A percentile compares a stretch with the other conserved stretches of the same genome.
These are phyloP conservation scores for Ceratonia siliqua DNA, from an alignment of 306 rosid genomes.

Conservation along the genomic window DNA sequence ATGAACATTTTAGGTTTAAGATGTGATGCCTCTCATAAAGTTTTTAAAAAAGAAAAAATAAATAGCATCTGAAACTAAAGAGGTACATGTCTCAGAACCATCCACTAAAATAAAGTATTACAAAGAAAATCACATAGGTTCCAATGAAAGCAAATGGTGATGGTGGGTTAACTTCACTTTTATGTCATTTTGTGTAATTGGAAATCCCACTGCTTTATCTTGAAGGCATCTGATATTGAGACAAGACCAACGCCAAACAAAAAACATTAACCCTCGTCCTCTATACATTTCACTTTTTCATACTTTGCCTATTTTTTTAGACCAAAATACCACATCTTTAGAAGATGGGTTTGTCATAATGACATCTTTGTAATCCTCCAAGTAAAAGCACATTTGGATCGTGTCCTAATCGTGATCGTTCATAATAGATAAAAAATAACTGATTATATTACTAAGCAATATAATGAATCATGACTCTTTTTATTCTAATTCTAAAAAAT, in stretches of 20 bases:
- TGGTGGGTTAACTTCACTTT: constrained; percentile 9
- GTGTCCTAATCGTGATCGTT: too few relatives aligned
- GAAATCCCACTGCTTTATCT: background rate
- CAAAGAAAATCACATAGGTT: background rate
- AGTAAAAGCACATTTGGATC: too few relatives aligned
- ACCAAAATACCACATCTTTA: background rate
- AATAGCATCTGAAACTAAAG: background rate
- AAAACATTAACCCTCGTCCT: background rate
- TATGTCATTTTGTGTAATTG: background rate
- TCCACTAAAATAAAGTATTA: background rate
- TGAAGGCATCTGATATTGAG: constrained; percentile 11
- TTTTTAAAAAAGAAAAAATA: too few relatives aligned
- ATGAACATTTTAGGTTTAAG: background rate
- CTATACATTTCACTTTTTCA: background rate
- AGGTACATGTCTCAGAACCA: background rate
- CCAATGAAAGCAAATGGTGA: background rate
- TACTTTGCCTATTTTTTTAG: background rate
- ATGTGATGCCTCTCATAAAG: background rate
- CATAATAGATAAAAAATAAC: too few relatives aligned
- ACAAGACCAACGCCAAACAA: constrained; percentile 15
- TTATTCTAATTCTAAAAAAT: too few relatives aligned
- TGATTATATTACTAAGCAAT: too few relatives aligned
- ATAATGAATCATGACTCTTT: too few relatives aligned
- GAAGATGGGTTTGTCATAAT: too few relatives aligned
- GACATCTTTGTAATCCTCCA: too few relatives aligned